A percentile compares a stretch with the other conserved stretches of the same genome.
Evolutionary conservation across 805 yeast genomes (phyloP).

Genomic region (Saturnispora bothae): DNA sequence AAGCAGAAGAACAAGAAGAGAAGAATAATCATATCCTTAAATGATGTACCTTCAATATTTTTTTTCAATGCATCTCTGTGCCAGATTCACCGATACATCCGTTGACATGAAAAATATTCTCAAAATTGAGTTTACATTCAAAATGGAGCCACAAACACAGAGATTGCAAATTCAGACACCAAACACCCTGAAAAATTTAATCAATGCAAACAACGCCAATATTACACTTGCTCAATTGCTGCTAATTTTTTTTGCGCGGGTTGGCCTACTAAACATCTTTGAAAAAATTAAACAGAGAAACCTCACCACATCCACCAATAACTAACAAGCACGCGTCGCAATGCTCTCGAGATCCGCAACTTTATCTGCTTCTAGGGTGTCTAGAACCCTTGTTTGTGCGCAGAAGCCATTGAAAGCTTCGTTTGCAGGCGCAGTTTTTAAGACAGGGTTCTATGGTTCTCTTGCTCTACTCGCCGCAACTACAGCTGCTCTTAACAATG

Average conservation of each 20-base stretch:
- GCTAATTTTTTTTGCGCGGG: no score
- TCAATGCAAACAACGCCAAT: no score
- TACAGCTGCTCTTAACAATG: slow-evolving; percentile 44
- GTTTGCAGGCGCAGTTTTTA: slow-evolving; percentile 1
- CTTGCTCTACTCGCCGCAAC: slow-evolving; percentile 48
- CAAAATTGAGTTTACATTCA: neutral
- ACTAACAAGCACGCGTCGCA: neutral
- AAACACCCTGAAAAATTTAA: no score
- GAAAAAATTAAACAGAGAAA: neutral
- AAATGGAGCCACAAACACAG: neutral
- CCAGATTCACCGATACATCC: neutral
- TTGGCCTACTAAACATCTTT: neutral
- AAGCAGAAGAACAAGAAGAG: no score
- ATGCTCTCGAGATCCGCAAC: slow-evolving; percentile 2
- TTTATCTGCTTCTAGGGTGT: neutral
- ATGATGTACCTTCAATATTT: neutral
- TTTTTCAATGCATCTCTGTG: neutral
- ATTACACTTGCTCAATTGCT: no score
- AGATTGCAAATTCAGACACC: neutral
- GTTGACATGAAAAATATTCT: no score
- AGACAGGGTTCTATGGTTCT: slow-evolving; percentile 9
- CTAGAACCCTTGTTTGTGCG: neutral
- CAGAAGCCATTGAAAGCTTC: slow-evolving; percentile 1
- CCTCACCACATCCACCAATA: neutral
- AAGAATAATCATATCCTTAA: no score